Conservation (phyloP, 2,329 filamentous ascomycete genomes). For the Coniochaeta ligniaria region DNA sequence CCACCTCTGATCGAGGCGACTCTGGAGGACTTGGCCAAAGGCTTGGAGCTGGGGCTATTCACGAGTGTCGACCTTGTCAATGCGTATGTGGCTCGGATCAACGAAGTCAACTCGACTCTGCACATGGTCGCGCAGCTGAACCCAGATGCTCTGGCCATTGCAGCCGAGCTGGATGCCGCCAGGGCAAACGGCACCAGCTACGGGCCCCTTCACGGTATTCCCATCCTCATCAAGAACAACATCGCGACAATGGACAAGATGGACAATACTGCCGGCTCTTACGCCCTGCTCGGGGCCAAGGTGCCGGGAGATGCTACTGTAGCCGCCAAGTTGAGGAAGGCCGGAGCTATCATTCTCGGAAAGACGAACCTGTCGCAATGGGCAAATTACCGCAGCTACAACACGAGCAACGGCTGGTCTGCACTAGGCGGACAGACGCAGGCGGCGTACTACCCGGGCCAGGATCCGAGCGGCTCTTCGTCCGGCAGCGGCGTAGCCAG, state of each 20-base stretch:
- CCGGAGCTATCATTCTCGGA: constrained; percentile 58
- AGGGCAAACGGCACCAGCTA: constrained; percentile 11
- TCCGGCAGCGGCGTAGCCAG: constrained; percentile 54
- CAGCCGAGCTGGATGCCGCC: constrained; percentile 24
- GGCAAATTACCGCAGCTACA: constrained; percentile 53
- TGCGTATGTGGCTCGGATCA: constrained; percentile 20
- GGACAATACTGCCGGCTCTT: constrained; percentile 59
- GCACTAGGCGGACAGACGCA: constrained; percentile 54
- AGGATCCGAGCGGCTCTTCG: constrained; percentile 55
- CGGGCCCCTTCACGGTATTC: constrained; percentile 55
- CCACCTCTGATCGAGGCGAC: constrained; percentile 24
- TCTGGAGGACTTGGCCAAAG: constrained; percentile 22
- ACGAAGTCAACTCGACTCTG: constrained; percentile 23
- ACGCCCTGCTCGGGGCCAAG: constrained; percentile 51
- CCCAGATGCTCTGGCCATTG: constrained; percentile 29
- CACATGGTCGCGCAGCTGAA: constrained; percentile 28
- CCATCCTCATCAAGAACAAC: constrained; percentile 60
- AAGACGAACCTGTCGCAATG: constrained; percentile 61
- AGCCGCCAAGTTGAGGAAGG: constrained; percentile 49
- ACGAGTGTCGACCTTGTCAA: constrained; percentile 28
- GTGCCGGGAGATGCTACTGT: constrained; percentile 51
- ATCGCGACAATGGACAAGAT: constrained; percentile 56
- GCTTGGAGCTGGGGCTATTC: constrained; percentile 22
- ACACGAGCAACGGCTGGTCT: constrained; percentile 56
- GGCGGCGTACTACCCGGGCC: constrained; percentile 51